These are phyloP conservation scores for Meira nashicola DNA, from an alignment of 1,284 basidiomycete species.

Conservation along the genomic window DNA sequence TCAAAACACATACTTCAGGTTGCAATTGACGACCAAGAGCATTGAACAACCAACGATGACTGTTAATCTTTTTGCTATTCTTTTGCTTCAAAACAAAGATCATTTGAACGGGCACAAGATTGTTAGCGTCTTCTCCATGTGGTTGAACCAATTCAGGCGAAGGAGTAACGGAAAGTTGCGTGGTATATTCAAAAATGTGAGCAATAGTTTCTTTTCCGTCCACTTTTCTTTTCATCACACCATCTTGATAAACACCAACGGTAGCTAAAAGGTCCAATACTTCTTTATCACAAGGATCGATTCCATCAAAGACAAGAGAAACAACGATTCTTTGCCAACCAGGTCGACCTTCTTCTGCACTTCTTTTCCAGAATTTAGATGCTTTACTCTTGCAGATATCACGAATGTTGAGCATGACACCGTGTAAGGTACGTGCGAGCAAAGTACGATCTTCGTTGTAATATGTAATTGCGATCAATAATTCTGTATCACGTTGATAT, in stretches of 20 bases:
- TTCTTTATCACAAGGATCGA: conserved; percentile 87
- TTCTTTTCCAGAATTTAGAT: conserved; percentile 72
- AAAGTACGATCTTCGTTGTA: conserved; percentile 95
- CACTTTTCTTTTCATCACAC: conserved; percentile 84
- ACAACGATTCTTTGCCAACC: conserved; percentile 90
- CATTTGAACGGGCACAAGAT: conserved; percentile 88
- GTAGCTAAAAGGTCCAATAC: conserved; percentile 54
- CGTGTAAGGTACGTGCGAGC: conserved; percentile 68
- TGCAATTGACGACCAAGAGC: conserved; percentile 72
- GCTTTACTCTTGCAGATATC: conserved; percentile 94
- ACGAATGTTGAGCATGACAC: conserved; percentile 95
- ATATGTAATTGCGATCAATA: conserved; percentile 64
- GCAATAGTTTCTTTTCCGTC: conserved; percentile 88
- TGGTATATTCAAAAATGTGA: conserved; percentile 69
- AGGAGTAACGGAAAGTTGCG: conserved; percentile 67
- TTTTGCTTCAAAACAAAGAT: conserved; percentile 92
- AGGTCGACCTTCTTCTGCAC: conserved; percentile 63
- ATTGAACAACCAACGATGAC: conserved; percentile 89
- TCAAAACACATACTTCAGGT: conserved; percentile 46
- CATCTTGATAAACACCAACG: conserved; percentile 59
- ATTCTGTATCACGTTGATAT: conserved; percentile 84
- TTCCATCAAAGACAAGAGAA: conserved; percentile 76
- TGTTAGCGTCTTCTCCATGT: conserved; percentile 70
- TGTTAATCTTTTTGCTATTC: conserved; percentile 69
- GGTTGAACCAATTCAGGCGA: conserved; percentile 85